A percentile compares a stretch with the other conserved stretches of the same genome.
These are phyloP conservation scores for Lachnellula hyalina DNA, from an alignment of 2,329 filamentous ascomycete species.

Conservation along the genomic window DNA sequence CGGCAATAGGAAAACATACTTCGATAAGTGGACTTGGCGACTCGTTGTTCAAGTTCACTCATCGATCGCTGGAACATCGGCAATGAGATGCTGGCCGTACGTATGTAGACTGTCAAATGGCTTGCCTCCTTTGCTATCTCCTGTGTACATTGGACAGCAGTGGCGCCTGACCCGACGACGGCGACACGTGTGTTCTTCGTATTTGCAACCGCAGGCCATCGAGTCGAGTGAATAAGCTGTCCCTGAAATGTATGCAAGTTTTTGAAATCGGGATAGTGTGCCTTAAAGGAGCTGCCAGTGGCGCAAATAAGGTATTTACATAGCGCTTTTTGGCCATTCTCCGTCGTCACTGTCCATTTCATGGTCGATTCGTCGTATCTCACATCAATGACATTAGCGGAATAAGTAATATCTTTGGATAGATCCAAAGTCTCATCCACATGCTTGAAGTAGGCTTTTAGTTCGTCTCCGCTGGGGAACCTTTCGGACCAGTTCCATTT, in stretches of 20 bases:
- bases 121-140: slow-evolving; percentile 32
- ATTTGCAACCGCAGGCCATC: not conserved
- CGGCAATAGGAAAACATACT: no score
- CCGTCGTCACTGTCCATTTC: slow-evolving; percentile 15
- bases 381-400: slow-evolving; percentile 10
- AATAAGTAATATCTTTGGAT: slow-evolving; percentile 37
- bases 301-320: slow-evolving; percentile 20
- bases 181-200: slow-evolving; percentile 35
- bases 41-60: no score
- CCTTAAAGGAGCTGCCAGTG: slow-evolving; percentile 24
- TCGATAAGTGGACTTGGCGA: no score
- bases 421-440: slow-evolving; percentile 50
- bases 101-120: slow-evolving; percentile 33
- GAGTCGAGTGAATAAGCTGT: slow-evolving; percentile 10
- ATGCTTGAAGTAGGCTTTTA: slow-evolving; percentile 54
- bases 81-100: no score
- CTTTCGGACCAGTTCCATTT: slow-evolving; percentile 52
- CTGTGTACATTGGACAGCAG: slow-evolving; percentile 24
- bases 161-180: slow-evolving; percentile 44
- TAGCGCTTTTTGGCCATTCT: slow-evolving; percentile 7
- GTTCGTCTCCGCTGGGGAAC: slow-evolving; percentile 47
- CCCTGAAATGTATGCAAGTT: slow-evolving; percentile 25
- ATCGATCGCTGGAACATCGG: no score
- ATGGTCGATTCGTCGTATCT: slow-evolving; percentile 5
- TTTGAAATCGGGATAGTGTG: slow-evolving; percentile 20